Evolutionary conservation across 768 basidiomycete genomes (phyloP), one percentile per base, ranked within the genome.

Genomic region (Leucocoprinus birnbaumii): DNA sequence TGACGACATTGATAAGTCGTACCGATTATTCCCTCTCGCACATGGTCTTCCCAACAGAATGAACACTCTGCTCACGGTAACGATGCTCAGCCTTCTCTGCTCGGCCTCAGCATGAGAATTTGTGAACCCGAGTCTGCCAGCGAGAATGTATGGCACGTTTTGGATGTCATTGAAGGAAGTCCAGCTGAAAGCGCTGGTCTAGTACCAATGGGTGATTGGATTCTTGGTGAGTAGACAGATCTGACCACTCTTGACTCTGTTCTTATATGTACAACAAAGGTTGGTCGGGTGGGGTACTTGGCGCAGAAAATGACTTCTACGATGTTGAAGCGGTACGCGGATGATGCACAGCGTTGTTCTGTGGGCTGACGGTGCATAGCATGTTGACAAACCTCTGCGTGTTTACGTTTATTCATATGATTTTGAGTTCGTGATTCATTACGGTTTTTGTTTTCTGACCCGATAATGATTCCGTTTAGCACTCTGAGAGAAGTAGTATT

Each of bases 321-420:
- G 92, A 96, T 55, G 76, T 98, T 38, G 96, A 97, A 73, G 84
- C 87, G 25, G 93, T 92, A 67, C 61, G 89, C 69, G n/a, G 49
- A 50, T 50, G 52, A 26, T 31, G 22, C 48, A 41, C 1, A 31
- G 25, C 27, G 21, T 14, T 37, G 37, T 44, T 40, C 27, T 18
- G 37, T 49, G 40, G 42, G 35, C n/a, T 42, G 27, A 34, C 35
- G 27, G 41, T 57, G 54, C 35, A 27, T 42, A 97, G 91, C 94
- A 98, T 69, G 80, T 94, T 47, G 95, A 98, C 63, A 94, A 94
- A 70, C 93, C 96, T 8, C 69, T 98, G 24, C 80, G 94, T 22
- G 88, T 98, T 24, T 98, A 95, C 65, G 95, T 99, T 5, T 99
- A 98, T 70, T 97, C 94, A 13, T 86, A 92, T 59, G 96, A 98